phyloP scores from a whole-genome alignment of 441 rosid species.

The Theobroma grandiflorum region DNA sequence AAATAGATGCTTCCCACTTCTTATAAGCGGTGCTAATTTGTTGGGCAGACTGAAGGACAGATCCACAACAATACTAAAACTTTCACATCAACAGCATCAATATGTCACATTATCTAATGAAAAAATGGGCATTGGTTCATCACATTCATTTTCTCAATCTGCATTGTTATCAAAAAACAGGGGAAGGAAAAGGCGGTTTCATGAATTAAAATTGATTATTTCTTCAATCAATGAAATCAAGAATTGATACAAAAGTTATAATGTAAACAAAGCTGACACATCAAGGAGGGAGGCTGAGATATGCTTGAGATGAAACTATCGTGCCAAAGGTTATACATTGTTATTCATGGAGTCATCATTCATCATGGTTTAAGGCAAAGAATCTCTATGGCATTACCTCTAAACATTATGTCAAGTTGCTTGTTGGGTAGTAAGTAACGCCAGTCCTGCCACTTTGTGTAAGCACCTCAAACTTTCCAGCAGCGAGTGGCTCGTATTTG shows the following conservation, averaged over 20 bases:
- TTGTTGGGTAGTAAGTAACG: slow-evolving; percentile 28
- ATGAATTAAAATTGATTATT: not conserved
- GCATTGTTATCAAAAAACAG: slow-evolving; percentile 5
- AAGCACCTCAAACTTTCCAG: slow-evolving; percentile 58
- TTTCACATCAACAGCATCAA: too few relatives aligned
- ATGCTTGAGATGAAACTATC: not conserved
- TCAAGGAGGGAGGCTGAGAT: not conserved
- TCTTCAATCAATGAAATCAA: not conserved
- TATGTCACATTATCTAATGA: not conserved
- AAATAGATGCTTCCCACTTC: not conserved
- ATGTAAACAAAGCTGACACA: not conserved
- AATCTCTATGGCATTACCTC: not conserved
- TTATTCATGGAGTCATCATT: not conserved
- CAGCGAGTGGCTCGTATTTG: slow-evolving; percentile 36
- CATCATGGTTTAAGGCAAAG: not conserved
- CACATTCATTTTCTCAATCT: not conserved
- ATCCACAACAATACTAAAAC: too few relatives aligned
- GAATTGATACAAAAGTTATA: not conserved
- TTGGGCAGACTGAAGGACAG: not conserved
- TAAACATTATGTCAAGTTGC: not conserved
- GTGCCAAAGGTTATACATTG: too few relatives aligned
- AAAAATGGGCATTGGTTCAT: not conserved
- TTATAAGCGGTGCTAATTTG: not conserved
- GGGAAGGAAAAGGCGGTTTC: not conserved
- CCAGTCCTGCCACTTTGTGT: slow-evolving; percentile 49